Base-by-base conservation (phyloP, 495 filamentous ascomycete genomes). In the Penicillium paxilli region DNA sequence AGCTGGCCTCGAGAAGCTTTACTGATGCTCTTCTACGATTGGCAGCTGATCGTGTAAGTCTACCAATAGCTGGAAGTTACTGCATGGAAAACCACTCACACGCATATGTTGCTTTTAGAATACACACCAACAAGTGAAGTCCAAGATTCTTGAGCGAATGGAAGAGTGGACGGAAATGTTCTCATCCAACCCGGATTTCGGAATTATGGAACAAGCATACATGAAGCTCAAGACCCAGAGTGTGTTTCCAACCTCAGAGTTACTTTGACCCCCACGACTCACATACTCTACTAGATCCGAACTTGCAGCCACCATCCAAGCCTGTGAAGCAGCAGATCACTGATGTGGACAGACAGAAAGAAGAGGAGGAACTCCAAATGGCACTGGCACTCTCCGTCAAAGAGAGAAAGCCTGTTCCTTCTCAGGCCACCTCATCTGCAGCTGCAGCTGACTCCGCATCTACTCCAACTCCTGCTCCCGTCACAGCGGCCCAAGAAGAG, bases 281-380 rank as follows among this genome's bases (percentile, higher is more conserved):
- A 50, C 47, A 12, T 12, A 21, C 25, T 19, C 12, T 45, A 42
- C 64, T 74, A 86, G 94, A 98, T 73, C 94, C 94, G 11, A 95
- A 90, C 48, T 71, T 98, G 19, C 90, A 95, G 49, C 88, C 95
- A 11, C 94, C 94, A 0, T 94, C 91, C 32, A 94, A 94, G 59
- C 94, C 94, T 3, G 87, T 85, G 50, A 98, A 98, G 77, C 86
- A 84, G 37, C 83, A 90, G 63, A 93, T 98, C 47, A 96, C 93
- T 33, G 88, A 93, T 24, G 42, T 87, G 37, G 94, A 98, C 72
- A 84, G 95, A 46, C 88, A 91, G 71, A 97, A 96, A 70, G 94
- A 98, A 63, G 94, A 98, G 55, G 95, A 98, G 46, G 94, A 98
- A 71, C 73, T 98, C 17, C 95, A 98, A 68, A 96, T 96, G 88